These are phyloP conservation scores for Lonicera japonica DNA, from an alignment of 129 eudicot genomes.

Conservation along the genomic window DNA sequence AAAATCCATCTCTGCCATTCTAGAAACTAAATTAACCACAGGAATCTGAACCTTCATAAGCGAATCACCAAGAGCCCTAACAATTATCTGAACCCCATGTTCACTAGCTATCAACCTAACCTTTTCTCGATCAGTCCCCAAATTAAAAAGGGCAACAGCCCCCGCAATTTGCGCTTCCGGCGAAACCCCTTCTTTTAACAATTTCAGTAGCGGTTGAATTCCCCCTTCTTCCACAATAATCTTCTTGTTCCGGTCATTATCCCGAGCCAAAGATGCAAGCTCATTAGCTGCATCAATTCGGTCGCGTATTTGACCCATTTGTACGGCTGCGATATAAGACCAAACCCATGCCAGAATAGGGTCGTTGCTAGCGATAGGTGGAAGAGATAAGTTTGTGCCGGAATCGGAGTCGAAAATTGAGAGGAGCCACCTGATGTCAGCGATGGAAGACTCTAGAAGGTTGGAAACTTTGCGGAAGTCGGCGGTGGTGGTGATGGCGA, in stretches of 20 bases:
- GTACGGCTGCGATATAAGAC: slow-evolving; percentile 58
- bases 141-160: slow-evolving; percentile 31
- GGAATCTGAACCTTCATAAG: slow-evolving; percentile 36
- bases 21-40: slow-evolving; percentile 50
- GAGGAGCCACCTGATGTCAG: slow-evolving; percentile 63
- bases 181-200: slow-evolving; percentile 56
- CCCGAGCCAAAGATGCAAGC: slow-evolving; percentile 50
- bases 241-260: slow-evolving; percentile 47
- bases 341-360: slow-evolving; percentile 78
- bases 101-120: slow-evolving; percentile 30
- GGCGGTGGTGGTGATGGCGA: slow-evolving; percentile 46
- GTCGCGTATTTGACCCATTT: slow-evolving; percentile 33
- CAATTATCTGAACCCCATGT: slow-evolving; percentile 34
- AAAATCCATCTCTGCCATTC: slow-evolving; percentile 45
- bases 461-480: slow-evolving; percentile 53
- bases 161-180: slow-evolving; percentile 58
- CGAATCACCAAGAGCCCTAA: slow-evolving; percentile 39
- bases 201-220: slow-evolving; percentile 45
- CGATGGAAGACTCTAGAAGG: slow-evolving; percentile 56
- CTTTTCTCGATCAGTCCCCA: slow-evolving; percentile 42
- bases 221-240: slow-evolving; percentile 72
- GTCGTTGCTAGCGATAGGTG: slow-evolving; percentile 71
- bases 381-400: slow-evolving; percentile 39
- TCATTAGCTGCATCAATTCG: slow-evolving; percentile 57
- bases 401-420: slow-evolving; percentile 44